A percentile compares a stretch with the other conserved stretches of the same genome.
Evolutionary conservation across 169 alveolate species (phyloP).

Genomic region (Plasmodium berghei): DNA sequence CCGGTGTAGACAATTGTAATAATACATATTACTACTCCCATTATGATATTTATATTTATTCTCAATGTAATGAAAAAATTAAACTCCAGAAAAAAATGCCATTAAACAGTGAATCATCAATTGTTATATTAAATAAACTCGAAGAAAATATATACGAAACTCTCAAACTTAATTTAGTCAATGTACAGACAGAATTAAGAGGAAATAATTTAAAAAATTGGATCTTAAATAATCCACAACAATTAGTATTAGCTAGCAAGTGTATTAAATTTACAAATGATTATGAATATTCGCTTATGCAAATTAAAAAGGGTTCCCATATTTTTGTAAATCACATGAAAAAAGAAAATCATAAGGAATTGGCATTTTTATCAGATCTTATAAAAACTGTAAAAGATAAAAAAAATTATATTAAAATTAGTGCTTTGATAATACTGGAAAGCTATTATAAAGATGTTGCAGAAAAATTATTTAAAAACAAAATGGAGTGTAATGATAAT

Average conservation of each 20-base stretch:
- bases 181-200: conserved; percentile 53
- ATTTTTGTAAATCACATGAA: conserved; percentile 71
- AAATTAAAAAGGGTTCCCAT: conserved; percentile 70
- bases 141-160: conserved; percentile 73
- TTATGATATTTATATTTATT: conserved; percentile 47
- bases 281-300: conserved; percentile 71
- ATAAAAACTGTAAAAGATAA: conserved; percentile 71
- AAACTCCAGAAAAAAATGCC: conserved; percentile 45
- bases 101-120: conserved; percentile 57
- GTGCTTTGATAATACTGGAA: conserved; percentile 65
- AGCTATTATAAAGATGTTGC: conserved; percentile 76
- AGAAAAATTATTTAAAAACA: conserved; percentile 70
- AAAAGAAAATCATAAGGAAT: conserved; percentile 55
- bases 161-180: conserved; percentile 56
- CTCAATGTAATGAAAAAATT: conserved; percentile 52
- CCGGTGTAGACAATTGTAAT: background rate
- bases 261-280: conserved; percentile 73
- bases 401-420: conserved; percentile 65
- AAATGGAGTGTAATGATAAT: conserved; percentile 71
- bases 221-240: conserved; percentile 71
- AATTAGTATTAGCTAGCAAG: conserved; percentile 47
- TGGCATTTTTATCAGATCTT: conserved; percentile 47
- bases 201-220: conserved; percentile 59
- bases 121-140: conserved; percentile 49
- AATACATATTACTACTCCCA: conserved; percentile 1